These are phyloP conservation scores for Diaporthe sp. DNA, from an alignment of 2,329 filamentous ascomycete species.

Conservation along the genomic window DNA sequence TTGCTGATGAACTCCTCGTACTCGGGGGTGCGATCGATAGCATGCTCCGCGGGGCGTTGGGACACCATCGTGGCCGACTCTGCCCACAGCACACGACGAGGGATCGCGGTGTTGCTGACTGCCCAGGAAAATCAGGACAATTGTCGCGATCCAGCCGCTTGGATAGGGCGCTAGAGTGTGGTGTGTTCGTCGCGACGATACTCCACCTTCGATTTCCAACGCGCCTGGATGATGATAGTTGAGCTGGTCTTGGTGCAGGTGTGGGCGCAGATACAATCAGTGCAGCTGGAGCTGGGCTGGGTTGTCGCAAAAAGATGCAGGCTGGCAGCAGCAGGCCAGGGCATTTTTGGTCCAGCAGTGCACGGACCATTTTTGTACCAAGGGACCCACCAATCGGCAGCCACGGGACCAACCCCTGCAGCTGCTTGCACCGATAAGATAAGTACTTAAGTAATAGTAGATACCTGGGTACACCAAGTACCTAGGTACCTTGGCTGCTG, in stretches of 20 bases:
- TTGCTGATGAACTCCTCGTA: slow-evolving; percentile 83
- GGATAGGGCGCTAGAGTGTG: background rate
- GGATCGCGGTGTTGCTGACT: background rate
- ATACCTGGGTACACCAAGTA: background rate
- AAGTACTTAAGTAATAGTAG: background rate
- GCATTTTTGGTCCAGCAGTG: background rate
- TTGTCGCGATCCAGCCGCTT: background rate
- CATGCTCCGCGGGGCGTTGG: slow-evolving; percentile 45
- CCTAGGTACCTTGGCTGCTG: background rate
- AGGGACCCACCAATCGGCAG: background rate
- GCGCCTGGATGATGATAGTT: slow-evolving; percentile 15
- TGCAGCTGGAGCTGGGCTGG: slow-evolving; percentile 23
- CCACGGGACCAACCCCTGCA: background rate
- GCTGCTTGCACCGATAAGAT: background rate
- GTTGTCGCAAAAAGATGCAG: slow-evolving; percentile 19
- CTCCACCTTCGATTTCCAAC: background rate
- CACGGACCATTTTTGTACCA: slow-evolving; percentile 1
- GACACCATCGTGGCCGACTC: slow-evolving; percentile 45
- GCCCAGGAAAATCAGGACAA: background rate
- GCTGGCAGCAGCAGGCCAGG: slow-evolving; percentile 22
- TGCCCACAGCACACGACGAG: background rate
- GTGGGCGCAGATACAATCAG: slow-evolving; percentile 5
- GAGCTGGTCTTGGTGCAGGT: slow-evolving; percentile 10
- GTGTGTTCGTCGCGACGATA: background rate
- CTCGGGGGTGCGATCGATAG: slow-evolving; percentile 72